Conservation (phyloP, 495 filamentous ascomycete genomes). For the Sordaria brevicollis region DNA sequence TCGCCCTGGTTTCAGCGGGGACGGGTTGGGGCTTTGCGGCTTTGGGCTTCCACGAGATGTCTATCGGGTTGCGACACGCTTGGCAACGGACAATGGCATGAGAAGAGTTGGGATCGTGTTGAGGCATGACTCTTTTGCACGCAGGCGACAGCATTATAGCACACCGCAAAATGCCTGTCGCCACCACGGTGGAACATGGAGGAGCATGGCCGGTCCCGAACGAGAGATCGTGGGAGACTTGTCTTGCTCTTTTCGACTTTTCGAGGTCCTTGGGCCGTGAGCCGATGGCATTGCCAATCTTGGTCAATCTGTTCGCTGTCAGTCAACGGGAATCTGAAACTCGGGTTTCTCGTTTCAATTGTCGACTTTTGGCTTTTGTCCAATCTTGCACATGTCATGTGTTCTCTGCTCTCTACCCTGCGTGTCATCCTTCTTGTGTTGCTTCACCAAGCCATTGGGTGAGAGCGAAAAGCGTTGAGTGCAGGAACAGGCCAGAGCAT, state of each 20-base stretch:
- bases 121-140: background rate
- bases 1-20: background rate
- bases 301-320: background rate
- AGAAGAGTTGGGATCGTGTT: background rate
- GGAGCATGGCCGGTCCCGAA: background rate
- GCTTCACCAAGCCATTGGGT: background rate
- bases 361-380: background rate
- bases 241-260: background rate
- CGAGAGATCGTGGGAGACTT: background rate
- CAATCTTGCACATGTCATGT: background rate
- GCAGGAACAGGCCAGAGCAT: background rate
- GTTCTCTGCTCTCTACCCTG: background rate
- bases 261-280: background rate
- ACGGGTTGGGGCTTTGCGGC: background rate
- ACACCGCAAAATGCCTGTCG: background rate
- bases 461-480: background rate
- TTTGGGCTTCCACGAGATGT: background rate
- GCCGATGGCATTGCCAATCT: background rate
- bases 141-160: background rate
- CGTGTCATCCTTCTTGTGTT: background rate
- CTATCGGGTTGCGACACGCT: background rate
- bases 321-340: background rate
- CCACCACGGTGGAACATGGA: background rate
- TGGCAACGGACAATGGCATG: background rate
- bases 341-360: background rate